Base-by-base conservation (phyloP, 2,329 filamentous ascomycete genomes). In the Ilyonectria mors-panacis region DNA sequence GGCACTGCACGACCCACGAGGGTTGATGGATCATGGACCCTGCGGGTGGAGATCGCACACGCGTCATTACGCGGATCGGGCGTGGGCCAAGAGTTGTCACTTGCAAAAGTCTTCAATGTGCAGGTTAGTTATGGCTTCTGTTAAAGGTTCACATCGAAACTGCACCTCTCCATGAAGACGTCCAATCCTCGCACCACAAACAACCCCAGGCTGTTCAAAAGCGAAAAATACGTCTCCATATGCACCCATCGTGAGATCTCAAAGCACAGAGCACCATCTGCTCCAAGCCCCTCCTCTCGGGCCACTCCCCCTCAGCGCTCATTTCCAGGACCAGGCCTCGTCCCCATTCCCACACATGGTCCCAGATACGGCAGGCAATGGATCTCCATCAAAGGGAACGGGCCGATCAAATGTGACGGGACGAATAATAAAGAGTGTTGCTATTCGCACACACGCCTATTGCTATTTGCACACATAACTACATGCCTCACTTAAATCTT, bases 211-310 rank as follows among this genome's bases (percentile, higher is more conserved):
- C 26, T 26, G 26, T 26, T 13, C 10, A 12, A 13, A 37, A 15
- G 6, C 13, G 15, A n/a, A n/a, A 42, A 42, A 8, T 8, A 1
- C 6, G 1, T n/a, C 39, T 42, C 15, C 39, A n/a, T n/a, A 42
- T n/a, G 39, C 39, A 42, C 7, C 15, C 39, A 42, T 42, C 15
- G 39, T n/a, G n/a, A 35, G 50, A 53, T 53, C 50, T 53, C 28
- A 21, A n/a, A 21, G 50, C 50, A 53, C 50, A 53, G 28, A 19
- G 50, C 50, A 21, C 30, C 5, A 6, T 1, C 17, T 30, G 30
- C 19, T 35, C 50, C 30, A 21, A 35, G 48, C 26, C 13, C 15
- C 50, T 9, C 4, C n/a, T 33, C 48, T 51, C 48, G n/a, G 9
- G 30, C 48, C 28, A 12, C 10, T 10, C n/a, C 33, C n/a, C 13